Base-by-base conservation (phyloP, 2,329 filamentous ascomycete genomes). In the Aspergillus fijiensis region DNA sequence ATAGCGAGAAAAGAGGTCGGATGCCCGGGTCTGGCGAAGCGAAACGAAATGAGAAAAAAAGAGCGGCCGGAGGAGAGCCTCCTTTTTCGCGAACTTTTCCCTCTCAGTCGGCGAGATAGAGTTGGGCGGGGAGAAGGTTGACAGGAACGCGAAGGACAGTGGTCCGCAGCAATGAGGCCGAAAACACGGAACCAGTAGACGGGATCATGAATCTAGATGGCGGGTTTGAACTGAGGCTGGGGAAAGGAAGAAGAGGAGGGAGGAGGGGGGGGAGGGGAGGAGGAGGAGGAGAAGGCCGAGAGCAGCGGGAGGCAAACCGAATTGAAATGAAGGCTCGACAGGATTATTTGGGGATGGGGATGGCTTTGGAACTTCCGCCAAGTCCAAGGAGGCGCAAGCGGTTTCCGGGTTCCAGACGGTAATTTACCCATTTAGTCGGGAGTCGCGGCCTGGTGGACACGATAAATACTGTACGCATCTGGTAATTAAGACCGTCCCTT, bases 21-120 rank as follows among this genome's bases (percentile, higher is more conserved):
- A 12, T 1, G 21, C 10, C 27, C 52, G 25, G 52, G 23, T 23
- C 4, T 33, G 33, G n/a, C 42, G 57, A 53, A 49, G 54, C 49
- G 42, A 56, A 49, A 64, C 60, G 61, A 67, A 67, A 62, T 60
- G 56, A 64, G 51, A 63, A 68, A 55, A 67, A 77, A 77, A 73
- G 75, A 78, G 71, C 69, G 75, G 70, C 74, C 72, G 74, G 75
- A 76, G 74, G 72, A 71, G 74, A 70, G 70, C 74, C 75, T 76
- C 76, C 75, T 76, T 73, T 76, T 60, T 69, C 64, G 68, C 68
- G 69, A 69, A 70, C 63, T 69, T 67, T 69, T 68, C 65, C 68
- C 69, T 64, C 68, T 69, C 65, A 69, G 63, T 69, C 69, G 64
- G 63, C 63, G 68, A 63, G 72, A 69, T 62, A 65, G 72, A 70